Evolutionary conservation across 441 rosid species (phyloP).

Genomic region (Sinapis alba): DNA sequence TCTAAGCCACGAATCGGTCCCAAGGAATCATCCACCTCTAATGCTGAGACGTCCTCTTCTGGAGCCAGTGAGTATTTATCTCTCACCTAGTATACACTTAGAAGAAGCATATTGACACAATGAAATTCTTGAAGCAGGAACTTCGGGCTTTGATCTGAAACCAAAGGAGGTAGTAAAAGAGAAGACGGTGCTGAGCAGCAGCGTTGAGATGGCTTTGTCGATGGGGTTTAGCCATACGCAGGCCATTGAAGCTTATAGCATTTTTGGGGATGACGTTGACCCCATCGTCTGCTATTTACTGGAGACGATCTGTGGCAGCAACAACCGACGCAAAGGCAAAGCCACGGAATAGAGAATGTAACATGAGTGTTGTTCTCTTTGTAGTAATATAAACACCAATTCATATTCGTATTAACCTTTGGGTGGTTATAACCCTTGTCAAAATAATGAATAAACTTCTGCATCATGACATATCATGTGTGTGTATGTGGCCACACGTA

Average conservation of each 20-base stretch:
- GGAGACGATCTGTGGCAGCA: slow-evolving; percentile 70
- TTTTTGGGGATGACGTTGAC: slow-evolving; percentile 94
- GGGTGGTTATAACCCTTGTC: slow-evolving; percentile 18
- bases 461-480: slow-evolving; percentile 17
- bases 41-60: slow-evolving; percentile 96
- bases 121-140: slow-evolving; percentile 45
- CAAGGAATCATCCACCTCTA: slow-evolving; percentile 81
- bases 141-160: slow-evolving; percentile 66
- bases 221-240: slow-evolving; percentile 97
- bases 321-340: slow-evolving; percentile 75
- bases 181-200: slow-evolving; percentile 59
- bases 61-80: slow-evolving; percentile 70
- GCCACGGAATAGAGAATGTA: slow-evolving; percentile 68
- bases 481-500: slow-evolving; percentile 20
- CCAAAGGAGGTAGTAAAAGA: slow-evolving; percentile 41
- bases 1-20: slow-evolving; percentile 59
- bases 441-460: slow-evolving; percentile 32
- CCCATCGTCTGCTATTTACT: slow-evolving; percentile 91
- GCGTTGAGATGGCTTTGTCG: slow-evolving; percentile 76
- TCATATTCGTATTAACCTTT: slow-evolving; percentile 20
- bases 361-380: slow-evolving; percentile 19
- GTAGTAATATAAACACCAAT: slow-evolving; percentile 16
- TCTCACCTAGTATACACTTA: neutral
- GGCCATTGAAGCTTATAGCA: slow-evolving; percentile 85
- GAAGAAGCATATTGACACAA: neutral